phyloP scores from a whole-genome alignment of 345 rosid species.

The Lumnitzera racemosa region DNA sequence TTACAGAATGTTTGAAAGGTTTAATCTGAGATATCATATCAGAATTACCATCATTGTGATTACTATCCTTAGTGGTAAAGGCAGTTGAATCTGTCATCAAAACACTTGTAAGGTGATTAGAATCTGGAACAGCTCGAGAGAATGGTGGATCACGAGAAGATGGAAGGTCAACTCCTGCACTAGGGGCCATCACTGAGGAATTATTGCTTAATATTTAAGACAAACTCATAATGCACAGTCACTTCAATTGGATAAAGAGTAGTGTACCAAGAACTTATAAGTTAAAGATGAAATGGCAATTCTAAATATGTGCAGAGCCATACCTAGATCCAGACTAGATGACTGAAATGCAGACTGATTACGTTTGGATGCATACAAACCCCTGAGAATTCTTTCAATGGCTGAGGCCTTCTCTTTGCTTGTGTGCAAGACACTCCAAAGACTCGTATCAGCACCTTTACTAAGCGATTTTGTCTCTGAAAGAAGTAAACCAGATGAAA shows the following conservation, averaged over 20 bases:
- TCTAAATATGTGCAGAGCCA: neutral
- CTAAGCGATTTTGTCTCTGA: slow-evolving; percentile 63
- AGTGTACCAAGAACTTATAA: too few relatives aligned
- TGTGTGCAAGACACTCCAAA: slow-evolving; percentile 87
- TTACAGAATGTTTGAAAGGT: slow-evolving; percentile 87
- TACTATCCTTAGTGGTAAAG: slow-evolving; percentile 45
- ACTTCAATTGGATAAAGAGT: too few relatives aligned
- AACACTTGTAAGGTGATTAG: slow-evolving; percentile 44
- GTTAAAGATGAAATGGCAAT: too few relatives aligned
- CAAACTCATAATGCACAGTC: slow-evolving; percentile 16
- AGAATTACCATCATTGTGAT: slow-evolving; percentile 82
- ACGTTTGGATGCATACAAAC: slow-evolving; percentile 79
- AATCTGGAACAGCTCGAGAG: slow-evolving; percentile 67
- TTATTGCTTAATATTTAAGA: slow-evolving; percentile 12
- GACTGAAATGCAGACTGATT: slow-evolving; percentile 71
- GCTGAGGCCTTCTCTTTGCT: slow-evolving; percentile 98
- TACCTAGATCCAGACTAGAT: slow-evolving; percentile 99
- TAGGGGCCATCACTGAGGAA: slow-evolving; percentile 52
- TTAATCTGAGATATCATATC: slow-evolving; percentile 88
- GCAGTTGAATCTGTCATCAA: slow-evolving; percentile 46
- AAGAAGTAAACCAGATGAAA: slow-evolving; percentile 68
- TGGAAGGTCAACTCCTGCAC: slow-evolving; percentile 99
- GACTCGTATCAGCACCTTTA: slow-evolving; percentile 70
- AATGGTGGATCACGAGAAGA: slow-evolving; percentile 94
- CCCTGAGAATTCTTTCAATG: slow-evolving; percentile 96